Percentiles rank a stretch among this genome's conserved stretches.
Conservation (phyloP, 768 basidiomycete species). For the Tylopilus vinaceipallidus region DNA sequence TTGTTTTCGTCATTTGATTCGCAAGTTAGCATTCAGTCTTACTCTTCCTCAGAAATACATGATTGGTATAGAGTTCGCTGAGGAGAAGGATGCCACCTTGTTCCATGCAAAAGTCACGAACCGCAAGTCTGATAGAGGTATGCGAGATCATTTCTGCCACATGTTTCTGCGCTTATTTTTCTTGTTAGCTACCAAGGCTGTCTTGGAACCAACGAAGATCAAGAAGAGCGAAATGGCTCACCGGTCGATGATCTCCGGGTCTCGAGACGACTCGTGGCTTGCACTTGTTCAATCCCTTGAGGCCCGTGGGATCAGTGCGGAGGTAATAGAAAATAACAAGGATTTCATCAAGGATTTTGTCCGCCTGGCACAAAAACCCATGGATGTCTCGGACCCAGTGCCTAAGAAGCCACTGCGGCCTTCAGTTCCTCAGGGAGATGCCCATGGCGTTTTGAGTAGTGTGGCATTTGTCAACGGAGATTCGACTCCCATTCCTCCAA, state of each 20-base stretch:
- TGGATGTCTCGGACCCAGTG: slow-evolving; percentile 35
- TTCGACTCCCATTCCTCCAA: slow-evolving; percentile 30
- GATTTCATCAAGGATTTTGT: slow-evolving; percentile 89
- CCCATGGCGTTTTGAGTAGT: slow-evolving; percentile 27
- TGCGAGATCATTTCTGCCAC: slow-evolving; percentile 11
- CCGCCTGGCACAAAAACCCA: slow-evolving; percentile 40
- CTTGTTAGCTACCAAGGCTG: slow-evolving; percentile 42
- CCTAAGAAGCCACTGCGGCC: slow-evolving; percentile 42
- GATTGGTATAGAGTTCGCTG: slow-evolving; percentile 88
- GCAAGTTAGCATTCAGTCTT: not conserved
- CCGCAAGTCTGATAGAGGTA: slow-evolving; percentile 64
- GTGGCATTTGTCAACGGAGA: slow-evolving; percentile 22
- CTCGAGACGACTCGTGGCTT: slow-evolving; percentile 83
- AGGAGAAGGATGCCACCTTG: slow-evolving; percentile 79
- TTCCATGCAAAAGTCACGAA: slow-evolving; percentile 82
- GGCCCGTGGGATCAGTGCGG: slow-evolving; percentile 59
- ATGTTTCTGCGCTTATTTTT: slow-evolving; percentile 4
- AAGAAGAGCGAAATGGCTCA: slow-evolving; percentile 77
- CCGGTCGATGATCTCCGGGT: slow-evolving; percentile 89
- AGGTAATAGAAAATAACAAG: slow-evolving; percentile 73
- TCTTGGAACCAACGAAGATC: slow-evolving; percentile 52
- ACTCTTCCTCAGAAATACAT: slow-evolving; percentile 66
- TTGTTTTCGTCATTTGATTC: slow-evolving; percentile 18
- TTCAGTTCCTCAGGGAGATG: slow-evolving; percentile 34
- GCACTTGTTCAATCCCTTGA: slow-evolving; percentile 67